Percentiles rank a stretch among this genome's conserved stretches.
These are phyloP conservation scores for Vitis hybrid DNA, from an alignment of 177 flowering plant species.

Conservation along the genomic window DNA sequence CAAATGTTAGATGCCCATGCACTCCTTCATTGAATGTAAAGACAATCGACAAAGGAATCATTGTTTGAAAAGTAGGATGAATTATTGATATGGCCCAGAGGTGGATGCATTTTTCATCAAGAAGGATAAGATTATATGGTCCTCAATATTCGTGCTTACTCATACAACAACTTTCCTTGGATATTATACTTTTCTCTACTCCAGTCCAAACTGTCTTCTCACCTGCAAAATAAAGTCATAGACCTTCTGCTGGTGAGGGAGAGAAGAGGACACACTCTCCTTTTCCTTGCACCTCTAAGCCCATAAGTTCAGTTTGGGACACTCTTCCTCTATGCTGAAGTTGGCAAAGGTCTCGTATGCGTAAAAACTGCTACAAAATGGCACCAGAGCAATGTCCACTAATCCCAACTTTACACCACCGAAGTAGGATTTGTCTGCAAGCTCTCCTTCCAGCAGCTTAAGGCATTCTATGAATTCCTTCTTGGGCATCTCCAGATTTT, in stretches of 20 bases:
- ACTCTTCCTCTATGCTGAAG: conserved; percentile 11
- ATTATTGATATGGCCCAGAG: too few relatives aligned
- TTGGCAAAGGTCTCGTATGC: conserved; percentile 9
- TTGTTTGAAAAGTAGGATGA: too few relatives aligned
- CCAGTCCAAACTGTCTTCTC: neutral
- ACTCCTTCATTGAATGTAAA: too few relatives aligned
- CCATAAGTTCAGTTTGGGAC: conserved; percentile 17
- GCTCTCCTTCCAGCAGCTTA: conserved; percentile 5
- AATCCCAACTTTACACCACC: conserved; percentile 11
- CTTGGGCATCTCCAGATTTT: conserved; percentile 6
- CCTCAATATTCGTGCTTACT: too few relatives aligned
- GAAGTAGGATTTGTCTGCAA: conserved; percentile 12
- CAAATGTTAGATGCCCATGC: too few relatives aligned
- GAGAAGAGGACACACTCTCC: conserved; percentile 10
- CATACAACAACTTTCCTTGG: too few relatives aligned
- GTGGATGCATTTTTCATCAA: too few relatives aligned
- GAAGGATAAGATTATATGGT: too few relatives aligned
- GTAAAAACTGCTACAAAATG: conserved; percentile 12
- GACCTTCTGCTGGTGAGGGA: neutral
- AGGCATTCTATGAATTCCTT: conserved; percentile 8
- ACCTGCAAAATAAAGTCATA: neutral
- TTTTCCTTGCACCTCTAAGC: conserved; percentile 14
- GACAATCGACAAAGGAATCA: too few relatives aligned
- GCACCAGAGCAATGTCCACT: conserved; percentile 8
- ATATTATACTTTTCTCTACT: neutral